These are phyloP conservation scores for Botryotinia globosa DNA, from an alignment of 2,329 filamentous ascomycete genomes.

Conservation along the genomic window DNA sequence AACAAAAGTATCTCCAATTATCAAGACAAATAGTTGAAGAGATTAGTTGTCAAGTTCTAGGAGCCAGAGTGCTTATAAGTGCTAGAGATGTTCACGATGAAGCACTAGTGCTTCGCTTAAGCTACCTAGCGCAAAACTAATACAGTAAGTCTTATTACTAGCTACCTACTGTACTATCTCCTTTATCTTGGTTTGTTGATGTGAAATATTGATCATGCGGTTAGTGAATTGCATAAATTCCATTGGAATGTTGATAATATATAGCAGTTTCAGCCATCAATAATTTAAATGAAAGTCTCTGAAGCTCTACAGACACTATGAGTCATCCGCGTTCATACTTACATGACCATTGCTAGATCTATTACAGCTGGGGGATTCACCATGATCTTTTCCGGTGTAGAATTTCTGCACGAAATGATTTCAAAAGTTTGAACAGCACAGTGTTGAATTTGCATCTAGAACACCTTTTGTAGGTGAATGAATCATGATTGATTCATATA, in stretches of 20 bases:
- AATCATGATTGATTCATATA: not conserved
- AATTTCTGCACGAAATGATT: not conserved
- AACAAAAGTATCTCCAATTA: not conserved
- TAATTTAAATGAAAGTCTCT: not conserved
- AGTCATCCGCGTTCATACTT: no score
- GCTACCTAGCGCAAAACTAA: not conserved
- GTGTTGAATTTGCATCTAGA: no score
- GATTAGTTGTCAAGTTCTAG: not conserved
- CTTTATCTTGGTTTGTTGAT: not conserved
- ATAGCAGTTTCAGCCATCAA: not conserved
- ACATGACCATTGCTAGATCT: no score
- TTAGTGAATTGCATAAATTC: not conserved
- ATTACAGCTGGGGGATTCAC: not conserved
- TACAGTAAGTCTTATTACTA: not conserved
- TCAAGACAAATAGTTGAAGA: not conserved
- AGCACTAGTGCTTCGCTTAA: not conserved
- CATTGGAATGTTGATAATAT: not conserved
- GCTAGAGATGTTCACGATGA: accelerated
- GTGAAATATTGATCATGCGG: accelerated
- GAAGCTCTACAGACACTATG: not conserved
- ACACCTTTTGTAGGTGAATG: no score
- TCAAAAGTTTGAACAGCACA: not conserved
- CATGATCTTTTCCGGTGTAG: accelerated
- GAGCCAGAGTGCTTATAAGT: not conserved
- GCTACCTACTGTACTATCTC: not conserved